Percentiles rank a stretch among this genome's conserved stretches.
These are phyloP conservation scores for Eucalyptus marginata DNA, from an alignment of 345 rosid species.

Conservation along the genomic window DNA sequence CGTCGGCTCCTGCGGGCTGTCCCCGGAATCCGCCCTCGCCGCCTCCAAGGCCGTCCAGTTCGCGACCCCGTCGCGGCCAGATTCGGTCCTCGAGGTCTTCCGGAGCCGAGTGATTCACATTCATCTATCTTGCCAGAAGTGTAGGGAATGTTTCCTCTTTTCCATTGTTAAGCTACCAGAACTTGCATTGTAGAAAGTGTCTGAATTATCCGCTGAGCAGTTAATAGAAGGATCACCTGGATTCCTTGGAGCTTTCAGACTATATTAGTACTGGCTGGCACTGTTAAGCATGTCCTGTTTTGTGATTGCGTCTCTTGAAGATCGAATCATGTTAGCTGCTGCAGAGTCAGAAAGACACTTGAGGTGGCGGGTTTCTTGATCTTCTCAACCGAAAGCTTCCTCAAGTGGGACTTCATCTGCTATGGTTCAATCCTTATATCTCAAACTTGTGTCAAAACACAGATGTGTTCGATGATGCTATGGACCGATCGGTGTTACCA, in stretches of 20 bases:
- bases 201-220: background rate
- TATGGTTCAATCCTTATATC: background rate
- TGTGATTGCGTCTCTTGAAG: background rate
- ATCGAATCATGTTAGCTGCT: background rate
- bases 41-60: background rate
- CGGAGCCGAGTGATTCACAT: background rate
- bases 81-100: background rate
- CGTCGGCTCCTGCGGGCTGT: constrained; percentile 12
- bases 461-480: background rate
- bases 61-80: background rate
- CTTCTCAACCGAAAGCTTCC: background rate
- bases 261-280: background rate
- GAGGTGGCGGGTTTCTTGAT: background rate
- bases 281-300: background rate
- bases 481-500: background rate
- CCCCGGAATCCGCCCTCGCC: constrained; percentile 4
- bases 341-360: background rate
- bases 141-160: background rate
- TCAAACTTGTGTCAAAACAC: background rate
- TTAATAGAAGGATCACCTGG: background rate
- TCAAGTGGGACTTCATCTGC: background rate
- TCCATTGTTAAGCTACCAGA: background rate
- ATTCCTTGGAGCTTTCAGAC: background rate
- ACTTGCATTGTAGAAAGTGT: background rate
- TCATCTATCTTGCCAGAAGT: background rate